Evolutionary conservation across 1,284 basidiomycete genomes (phyloP).

Genomic region (Apiotrichum gracile): DNA sequence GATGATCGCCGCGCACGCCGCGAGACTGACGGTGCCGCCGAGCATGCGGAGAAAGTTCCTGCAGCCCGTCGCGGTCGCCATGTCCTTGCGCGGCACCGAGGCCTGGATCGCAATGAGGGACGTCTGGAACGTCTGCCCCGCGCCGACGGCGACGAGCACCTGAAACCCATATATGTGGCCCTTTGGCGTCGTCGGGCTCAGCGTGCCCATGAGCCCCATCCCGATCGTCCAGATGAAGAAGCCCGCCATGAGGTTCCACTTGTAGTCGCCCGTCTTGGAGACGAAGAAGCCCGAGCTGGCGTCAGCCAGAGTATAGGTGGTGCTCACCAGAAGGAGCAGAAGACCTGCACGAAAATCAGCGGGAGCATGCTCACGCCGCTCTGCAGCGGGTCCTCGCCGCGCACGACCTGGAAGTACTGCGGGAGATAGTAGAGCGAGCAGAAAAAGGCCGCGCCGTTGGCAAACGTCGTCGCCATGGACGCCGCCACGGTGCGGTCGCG

Average conservation of each 20-base stretch:
- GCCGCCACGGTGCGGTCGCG: conserved; percentile 60
- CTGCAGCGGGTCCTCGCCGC: conserved; percentile 58
- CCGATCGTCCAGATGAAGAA: conserved; percentile 63
- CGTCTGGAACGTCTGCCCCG: conserved; percentile 50
- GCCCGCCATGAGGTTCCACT: conserved; percentile 58
- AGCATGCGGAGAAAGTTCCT: conserved; percentile 35
- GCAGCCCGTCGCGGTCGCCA: conserved; percentile 34
- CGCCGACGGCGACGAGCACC: conserved; percentile 60
- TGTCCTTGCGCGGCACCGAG: conserved; percentile 24
- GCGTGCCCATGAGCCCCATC: conserved; percentile 60
- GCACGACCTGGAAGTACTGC: conserved; percentile 65
- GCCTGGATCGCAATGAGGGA: conserved; percentile 53
- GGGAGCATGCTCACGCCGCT: conserved; percentile 60
- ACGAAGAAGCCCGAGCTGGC: conserved; percentile 55
- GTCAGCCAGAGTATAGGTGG: not conserved
- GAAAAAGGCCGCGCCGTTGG: conserved; percentile 51
- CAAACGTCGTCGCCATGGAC: conserved; percentile 62
- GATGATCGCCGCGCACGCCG: conserved; percentile 22
- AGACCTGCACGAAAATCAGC: conserved; percentile 58
- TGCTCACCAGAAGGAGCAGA: conserved; percentile 37
- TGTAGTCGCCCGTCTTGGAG: conserved; percentile 60
- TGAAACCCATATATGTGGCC: conserved; percentile 59
- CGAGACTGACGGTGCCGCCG: conserved; percentile 21
- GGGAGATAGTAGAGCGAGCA: conserved; percentile 49
- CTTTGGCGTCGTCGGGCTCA: conserved; percentile 52